These are phyloP conservation scores for Ciborinia camelliae DNA, from an alignment of 2,329 filamentous ascomycete species.

Conservation along the genomic window DNA sequence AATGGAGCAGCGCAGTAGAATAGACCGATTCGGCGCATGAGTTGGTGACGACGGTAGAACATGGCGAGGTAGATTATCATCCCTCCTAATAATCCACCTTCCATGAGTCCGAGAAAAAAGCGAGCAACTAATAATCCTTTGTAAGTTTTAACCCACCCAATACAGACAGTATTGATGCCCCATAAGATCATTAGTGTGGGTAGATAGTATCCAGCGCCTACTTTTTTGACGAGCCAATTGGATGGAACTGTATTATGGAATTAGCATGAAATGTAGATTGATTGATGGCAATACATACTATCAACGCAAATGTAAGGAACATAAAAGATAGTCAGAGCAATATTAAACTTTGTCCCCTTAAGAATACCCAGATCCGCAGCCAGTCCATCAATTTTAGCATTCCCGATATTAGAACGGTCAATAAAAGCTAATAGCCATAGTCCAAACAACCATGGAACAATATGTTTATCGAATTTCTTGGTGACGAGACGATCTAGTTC, in stretches of 20 bases:
- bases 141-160: constrained; percentile 45
- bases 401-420: constrained; percentile 37
- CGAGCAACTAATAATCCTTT: constrained; percentile 45
- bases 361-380: constrained; percentile 52
- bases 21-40: constrained; percentile 78
- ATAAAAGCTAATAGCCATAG: constrained; percentile 18
- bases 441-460: constrained; percentile 16
- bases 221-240: constrained; percentile 25
- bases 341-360: constrained; percentile 51
- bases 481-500: constrained; percentile 12
- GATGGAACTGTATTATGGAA: constrained; percentile 52
- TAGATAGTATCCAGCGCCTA: constrained; percentile 40
- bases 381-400: constrained; percentile 61
- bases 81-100: constrained; percentile 46
- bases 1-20: constrained; percentile 82
- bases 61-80: constrained; percentile 61
- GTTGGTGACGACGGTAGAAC: constrained; percentile 62
- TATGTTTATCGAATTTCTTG: constrained; percentile 15
- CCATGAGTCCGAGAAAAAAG: constrained; percentile 47
- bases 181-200: constrained; percentile 44
- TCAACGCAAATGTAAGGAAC: constrained; percentile 59
- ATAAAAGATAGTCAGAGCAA: constrained; percentile 60
- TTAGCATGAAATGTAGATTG: constrained; percentile 28
- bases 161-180: constrained; percentile 45
- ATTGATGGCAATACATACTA: constrained; percentile 21